Base-by-base conservation (phyloP, 2,329 filamentous ascomycete species). In the Dactylonectria macrodidyma region DNA sequence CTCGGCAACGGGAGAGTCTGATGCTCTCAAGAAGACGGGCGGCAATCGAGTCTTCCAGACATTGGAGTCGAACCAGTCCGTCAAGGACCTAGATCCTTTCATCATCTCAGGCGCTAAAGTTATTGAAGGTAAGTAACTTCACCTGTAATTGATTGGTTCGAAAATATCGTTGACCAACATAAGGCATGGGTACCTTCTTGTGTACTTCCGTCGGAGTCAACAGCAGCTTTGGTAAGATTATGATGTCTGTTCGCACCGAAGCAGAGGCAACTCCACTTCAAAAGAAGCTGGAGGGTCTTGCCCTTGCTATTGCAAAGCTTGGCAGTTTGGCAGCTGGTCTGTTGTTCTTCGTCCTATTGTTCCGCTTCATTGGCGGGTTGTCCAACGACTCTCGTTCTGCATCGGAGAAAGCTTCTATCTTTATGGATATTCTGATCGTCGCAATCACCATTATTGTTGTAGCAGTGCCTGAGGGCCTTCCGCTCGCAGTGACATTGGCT, bases 311-410 rank as follows among this genome's bases (percentile, higher is more conserved):
- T 55, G 80, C 81, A 12, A 81, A 79, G 68, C 68, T 80, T 33
- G 88, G 87, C 26, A 89, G 91, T 73, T 89, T 89, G 62, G 91
- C 93, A 34, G 93, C 93, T 50, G 80, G 93, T 14, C 81, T 95
- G 9, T 85, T 95, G 22, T 95, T 96, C 78, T 82, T 94, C 59
- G 91, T 94, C 26, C 84, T 95, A 11, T 89, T 95, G 74, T 93
- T 95, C 83, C 91, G 93, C 75, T 95, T 95, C 78, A 83, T 93
- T 30, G 91, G 87, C 41, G 80, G 86, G 16, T 85, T 95, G 8
- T 86, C 87, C 6, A 75, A 82, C 41, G 90, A 88, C 74, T 51
- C 72, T 26, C 77, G 71, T 0, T 80, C 82, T 0, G 82, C 89
- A 2, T 84, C 88, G 0, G 81, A 87, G 58, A 94, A 94, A 80